Percentiles rank a stretch among this genome's conserved stretches.
Conservation (phyloP, 306 rosid species). For the Datisca glomerata region DNA sequence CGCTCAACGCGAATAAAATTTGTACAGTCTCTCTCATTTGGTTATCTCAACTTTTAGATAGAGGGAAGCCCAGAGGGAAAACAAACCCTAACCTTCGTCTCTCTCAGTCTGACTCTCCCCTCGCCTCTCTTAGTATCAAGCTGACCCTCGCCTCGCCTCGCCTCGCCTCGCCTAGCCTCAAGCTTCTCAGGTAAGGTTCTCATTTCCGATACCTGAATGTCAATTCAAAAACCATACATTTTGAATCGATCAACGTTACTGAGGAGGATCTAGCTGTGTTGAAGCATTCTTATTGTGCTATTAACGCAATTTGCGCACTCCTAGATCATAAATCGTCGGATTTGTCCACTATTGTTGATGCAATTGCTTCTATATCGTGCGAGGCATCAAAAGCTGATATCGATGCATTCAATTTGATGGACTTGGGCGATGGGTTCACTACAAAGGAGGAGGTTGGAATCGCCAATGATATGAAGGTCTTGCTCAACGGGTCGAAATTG, state of each 20-base stretch:
- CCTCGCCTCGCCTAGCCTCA: slow-evolving; percentile 26
- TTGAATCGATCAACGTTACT: slow-evolving; percentile 28
- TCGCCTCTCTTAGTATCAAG: too few relatives aligned
- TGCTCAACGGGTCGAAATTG: slow-evolving; percentile 72
- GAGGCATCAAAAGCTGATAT: slow-evolving; percentile 67
- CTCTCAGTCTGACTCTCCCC: too few relatives aligned
- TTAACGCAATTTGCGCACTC: slow-evolving; percentile 39
- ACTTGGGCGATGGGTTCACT: slow-evolving; percentile 61
- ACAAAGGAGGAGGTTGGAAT: slow-evolving; percentile 70
- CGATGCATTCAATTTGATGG: slow-evolving; percentile 40
- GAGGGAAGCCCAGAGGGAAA: too few relatives aligned
- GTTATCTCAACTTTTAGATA: too few relatives aligned
- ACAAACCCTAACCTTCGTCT: too few relatives aligned
- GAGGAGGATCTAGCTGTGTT: slow-evolving; percentile 31
- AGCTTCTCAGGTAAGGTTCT: too few relatives aligned
- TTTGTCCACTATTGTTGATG: slow-evolving; percentile 34
- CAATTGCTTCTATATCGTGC: slow-evolving; percentile 66
- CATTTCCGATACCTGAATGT: slow-evolving; percentile 36
- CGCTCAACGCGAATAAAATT: too few relatives aligned
- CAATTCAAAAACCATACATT: slow-evolving; percentile 4
- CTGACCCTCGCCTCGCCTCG: slow-evolving; percentile 21
- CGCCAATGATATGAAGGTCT: slow-evolving; percentile 52
- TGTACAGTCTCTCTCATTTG: too few relatives aligned
- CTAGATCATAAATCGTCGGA: slow-evolving; percentile 49
- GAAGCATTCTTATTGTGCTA: slow-evolving; percentile 12